Conservation (phyloP, 2,329 filamentous ascomycete genomes). For the Penicillium nordicum region DNA sequence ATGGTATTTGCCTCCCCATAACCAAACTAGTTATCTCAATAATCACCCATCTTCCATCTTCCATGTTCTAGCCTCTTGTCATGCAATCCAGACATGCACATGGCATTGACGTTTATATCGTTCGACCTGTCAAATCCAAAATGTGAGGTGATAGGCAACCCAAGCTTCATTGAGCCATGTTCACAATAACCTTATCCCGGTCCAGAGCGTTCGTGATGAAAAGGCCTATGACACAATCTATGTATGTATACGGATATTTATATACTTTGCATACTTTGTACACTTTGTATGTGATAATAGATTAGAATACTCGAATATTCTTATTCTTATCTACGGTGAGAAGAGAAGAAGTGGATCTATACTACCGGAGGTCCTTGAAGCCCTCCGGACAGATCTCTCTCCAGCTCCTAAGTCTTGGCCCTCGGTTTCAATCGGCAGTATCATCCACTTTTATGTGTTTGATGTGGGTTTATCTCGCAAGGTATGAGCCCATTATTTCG, state of each 20-base stretch:
- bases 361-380: neutral
- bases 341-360: neutral
- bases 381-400: neutral
- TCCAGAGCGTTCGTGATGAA: neutral
- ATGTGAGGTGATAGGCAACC: neutral
- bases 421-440: neutral
- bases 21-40: neutral
- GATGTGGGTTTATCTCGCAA: neutral
- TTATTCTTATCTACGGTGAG: neutral
- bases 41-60: neutral
- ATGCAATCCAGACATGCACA: neutral
- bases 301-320: neutral
- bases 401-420: neutral
- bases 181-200: neutral
- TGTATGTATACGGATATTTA: neutral
- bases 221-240: neutral
- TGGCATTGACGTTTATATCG: neutral
- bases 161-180: slow-evolving; percentile 5
- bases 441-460: neutral
- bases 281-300: neutral
- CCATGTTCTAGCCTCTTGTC: neutral
- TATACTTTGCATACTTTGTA: no score
- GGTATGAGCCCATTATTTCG: neutral
- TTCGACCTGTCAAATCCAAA: neutral
- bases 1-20: neutral